Conservation (phyloP, 225 moss, liverwort and hornwort genomes). For the Physcomitrium patens region DNA sequence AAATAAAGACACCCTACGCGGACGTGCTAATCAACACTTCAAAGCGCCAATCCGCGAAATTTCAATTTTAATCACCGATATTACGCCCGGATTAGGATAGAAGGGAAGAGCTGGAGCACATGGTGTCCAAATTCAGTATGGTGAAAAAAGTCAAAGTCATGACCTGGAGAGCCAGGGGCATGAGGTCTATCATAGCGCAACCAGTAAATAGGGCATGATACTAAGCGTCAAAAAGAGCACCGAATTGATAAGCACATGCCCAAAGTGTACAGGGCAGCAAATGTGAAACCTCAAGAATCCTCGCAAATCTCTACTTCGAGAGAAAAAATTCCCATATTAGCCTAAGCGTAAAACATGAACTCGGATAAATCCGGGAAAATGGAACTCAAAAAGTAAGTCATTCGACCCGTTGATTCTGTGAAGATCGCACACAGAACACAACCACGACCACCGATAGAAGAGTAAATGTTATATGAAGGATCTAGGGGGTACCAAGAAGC, state of each 20-base stretch:
- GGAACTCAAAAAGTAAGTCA: too few relatives aligned
- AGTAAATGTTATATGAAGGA: too few relatives aligned
- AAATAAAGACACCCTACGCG: background rate
- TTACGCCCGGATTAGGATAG: background rate
- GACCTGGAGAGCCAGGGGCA: background rate
- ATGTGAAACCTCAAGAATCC: background rate
- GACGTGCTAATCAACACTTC: background rate
- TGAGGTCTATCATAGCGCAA: background rate
- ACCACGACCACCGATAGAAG: too few relatives aligned
- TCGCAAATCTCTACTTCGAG: background rate
- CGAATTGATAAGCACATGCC: background rate
- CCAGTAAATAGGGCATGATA: background rate
- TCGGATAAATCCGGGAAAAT: slow-evolving; percentile 1
- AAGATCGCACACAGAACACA: too few relatives aligned
- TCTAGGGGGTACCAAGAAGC: too few relatives aligned
- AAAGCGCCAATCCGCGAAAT: background rate
- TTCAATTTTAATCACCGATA: slow-evolving; percentile 4
- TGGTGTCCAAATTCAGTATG: slow-evolving; percentile 19
- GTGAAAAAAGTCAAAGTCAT: background rate
- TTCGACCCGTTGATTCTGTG: too few relatives aligned
- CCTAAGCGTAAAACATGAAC: background rate
- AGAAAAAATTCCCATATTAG: background rate
- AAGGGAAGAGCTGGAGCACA: background rate
- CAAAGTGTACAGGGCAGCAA: background rate
- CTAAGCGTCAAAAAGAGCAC: background rate